Base-by-base conservation (phyloP, 2,329 filamentous ascomycete genomes). In the Macrophomina pseudophaseolina region DNA sequence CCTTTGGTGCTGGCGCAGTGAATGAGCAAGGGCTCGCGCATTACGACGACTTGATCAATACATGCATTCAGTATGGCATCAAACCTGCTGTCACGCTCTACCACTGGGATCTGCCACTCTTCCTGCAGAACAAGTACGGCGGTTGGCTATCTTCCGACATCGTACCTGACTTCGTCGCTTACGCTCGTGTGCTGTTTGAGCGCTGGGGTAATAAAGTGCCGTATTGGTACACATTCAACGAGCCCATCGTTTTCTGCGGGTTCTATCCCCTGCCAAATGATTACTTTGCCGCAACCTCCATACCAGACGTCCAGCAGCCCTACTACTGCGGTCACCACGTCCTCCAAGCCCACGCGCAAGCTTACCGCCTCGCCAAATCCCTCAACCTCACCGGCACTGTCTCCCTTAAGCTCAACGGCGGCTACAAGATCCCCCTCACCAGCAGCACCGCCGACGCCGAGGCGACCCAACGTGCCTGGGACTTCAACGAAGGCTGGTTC, bases 41-140 rank as follows among this genome's bases (percentile, higher is more conserved):
- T 67, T 85, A 85, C 67, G 77, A 84, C 40, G 81, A 84, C 66
- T 67, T 85, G 11, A 83, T 85, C 53, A 73, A 82, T 33, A 78
- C 76, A 14, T 75, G 78, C 18, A 70, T 84, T 0, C 72, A 80
- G 42, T 76, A 80, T 5, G 80, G 80, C 5, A 79, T 85, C 66
- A 73, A 74, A 49, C 82, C 83, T 0, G 73, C 78, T 1, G 78
- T 83, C 3, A 84, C 82, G 0, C 74, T 85, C 40, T 76, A 74
- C 23, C 62, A 64, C 6, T 53, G 49, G 35, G 49, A 64, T 30
- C 38, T 64, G 4, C 80, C 80, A 8, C 74, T 77, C 40, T 69
- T 56, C 12, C 69, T 79, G 4, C 72, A 77, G 67, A 69, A 6
- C 64, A 73, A 35, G 70, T 75, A 53, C 42, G 42, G 42, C 42